Percentiles rank a stretch among this genome's conserved stretches.
Conservation (phyloP, 345 rosid genomes). For the Brassica juncea region DNA sequence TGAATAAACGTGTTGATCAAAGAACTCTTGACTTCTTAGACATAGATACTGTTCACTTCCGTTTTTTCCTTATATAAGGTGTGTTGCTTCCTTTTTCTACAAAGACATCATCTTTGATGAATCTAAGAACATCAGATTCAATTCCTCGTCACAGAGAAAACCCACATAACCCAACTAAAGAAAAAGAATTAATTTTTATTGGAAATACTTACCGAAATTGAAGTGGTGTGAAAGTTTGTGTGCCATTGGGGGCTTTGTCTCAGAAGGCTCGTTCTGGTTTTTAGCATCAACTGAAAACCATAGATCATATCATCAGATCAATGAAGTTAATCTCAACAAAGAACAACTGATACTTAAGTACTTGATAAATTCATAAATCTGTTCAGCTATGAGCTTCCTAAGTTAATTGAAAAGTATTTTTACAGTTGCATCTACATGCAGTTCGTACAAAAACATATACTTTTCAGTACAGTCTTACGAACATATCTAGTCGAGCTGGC, state of each 20-base stretch:
- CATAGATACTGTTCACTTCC: neutral
- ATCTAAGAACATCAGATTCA: neutral
- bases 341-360: neutral
- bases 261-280: conserved; percentile 48
- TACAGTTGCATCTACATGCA: conserved; percentile 2
- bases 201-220: too few relatives aligned
- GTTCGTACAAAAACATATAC: neutral
- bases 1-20: too few relatives aligned
- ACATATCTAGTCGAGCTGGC: neutral
- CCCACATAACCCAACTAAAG: too few relatives aligned
- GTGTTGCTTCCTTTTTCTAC: too few relatives aligned
- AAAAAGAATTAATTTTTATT: too few relatives aligned
- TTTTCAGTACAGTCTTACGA: neutral
- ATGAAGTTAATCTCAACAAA: neutral
- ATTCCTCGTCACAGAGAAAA: too few relatives aligned
- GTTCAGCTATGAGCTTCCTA: neutral
- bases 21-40: too few relatives aligned
- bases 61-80: neutral
- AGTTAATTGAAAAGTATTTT: neutral
- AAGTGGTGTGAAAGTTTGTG: too few relatives aligned
- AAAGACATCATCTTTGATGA: neutral
- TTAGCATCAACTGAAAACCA: conserved; percentile 64
- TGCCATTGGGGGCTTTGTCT: too few relatives aligned
- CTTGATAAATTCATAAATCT: neutral
- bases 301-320: neutral